Base-by-base conservation (phyloP, 768 basidiomycete species). In the Tylopilus subfusipes region DNA sequence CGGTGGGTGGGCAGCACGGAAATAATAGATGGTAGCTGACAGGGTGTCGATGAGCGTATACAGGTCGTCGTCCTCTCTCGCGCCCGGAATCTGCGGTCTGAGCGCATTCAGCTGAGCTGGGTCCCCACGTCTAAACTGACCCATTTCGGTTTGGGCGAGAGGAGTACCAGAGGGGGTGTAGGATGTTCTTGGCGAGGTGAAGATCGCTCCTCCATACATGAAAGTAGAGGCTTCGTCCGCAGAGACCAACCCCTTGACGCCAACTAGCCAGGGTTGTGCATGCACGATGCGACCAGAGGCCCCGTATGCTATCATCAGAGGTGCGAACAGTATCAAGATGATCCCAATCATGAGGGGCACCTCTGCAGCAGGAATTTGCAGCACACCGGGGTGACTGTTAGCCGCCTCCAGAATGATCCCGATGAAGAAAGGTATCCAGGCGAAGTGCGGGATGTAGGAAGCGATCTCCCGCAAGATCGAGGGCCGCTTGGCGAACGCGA, bases 11-110 rank as follows among this genome's bases (percentile, higher is more conserved):
- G 42, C 45, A 5, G 64, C 62, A 4, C 52, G 54, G 59, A 69
- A 67, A 48, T 62, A 67, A 33, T 66, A 69, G 11, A 66, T n/a
- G 3, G 55, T 64, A 4, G 55, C 48, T 2, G 65, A 69, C 1
- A 51, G 0, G 0, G 65, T 69, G 45, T 67, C 65, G 7, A 65
- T 4, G 43, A 69, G 63, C 1, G 68, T 56, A 24, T 67, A 66
- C 25, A 66, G 19, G 21, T 62, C 9, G 21, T 49, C 46, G 18
- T 50, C 52, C n/a, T 45, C 51, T 3, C 8, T 9, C 7, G 2
- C 18, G 6, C 1, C 11, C 3, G 43, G 14, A 19, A 36, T 4
- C 11, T 18, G 2, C 3, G 34, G 7, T 18, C 4, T 44, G 19
- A 60, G 56, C 1, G 13, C 42, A 0, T 53, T 27, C 13, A n/a